These are phyloP conservation scores for Psilocybe tampanensis DNA, from an alignment of 768 basidiomycete genomes.

Conservation along the genomic window DNA sequence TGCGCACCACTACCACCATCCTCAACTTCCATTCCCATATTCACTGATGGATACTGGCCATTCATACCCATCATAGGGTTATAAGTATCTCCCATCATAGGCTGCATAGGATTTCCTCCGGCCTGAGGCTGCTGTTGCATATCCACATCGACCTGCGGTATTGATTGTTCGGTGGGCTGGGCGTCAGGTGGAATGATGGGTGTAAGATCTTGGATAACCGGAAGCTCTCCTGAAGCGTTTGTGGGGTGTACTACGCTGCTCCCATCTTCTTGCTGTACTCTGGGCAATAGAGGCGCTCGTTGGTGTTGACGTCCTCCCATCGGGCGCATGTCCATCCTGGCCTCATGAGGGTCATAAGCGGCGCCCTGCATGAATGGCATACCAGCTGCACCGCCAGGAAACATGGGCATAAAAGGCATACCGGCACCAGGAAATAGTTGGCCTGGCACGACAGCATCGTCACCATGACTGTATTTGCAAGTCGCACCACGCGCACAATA, in stretches of 20 bases:
- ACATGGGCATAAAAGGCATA: constrained; percentile 75
- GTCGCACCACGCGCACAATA: constrained; percentile 87
- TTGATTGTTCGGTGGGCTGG: constrained; percentile 22
- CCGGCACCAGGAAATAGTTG: constrained; percentile 60
- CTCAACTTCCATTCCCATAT: constrained; percentile 24
- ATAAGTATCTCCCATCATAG: constrained; percentile 8
- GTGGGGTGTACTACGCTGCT: constrained; percentile 38
- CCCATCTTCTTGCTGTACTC: constrained; percentile 56
- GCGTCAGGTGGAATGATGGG: constrained; percentile 46
- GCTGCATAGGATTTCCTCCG: constrained; percentile 7
- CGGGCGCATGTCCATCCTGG: constrained; percentile 80
- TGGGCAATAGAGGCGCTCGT: constrained; percentile 60
- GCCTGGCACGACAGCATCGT: constrained; percentile 79
- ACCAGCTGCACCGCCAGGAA: constrained; percentile 41
- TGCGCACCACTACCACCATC: constrained; percentile 21
- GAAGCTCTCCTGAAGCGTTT: constrained; percentile 68
- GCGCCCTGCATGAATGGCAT: constrained; percentile 50
- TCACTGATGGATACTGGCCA: constrained; percentile 12
- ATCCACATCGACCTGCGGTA: constrained; percentile 23
- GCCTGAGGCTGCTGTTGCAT: constrained; percentile 21
- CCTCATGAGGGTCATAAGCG: constrained; percentile 78
- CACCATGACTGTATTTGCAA: constrained; percentile 94
- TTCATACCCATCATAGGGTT: constrained; percentile 14
- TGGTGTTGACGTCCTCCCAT: constrained; percentile 42
- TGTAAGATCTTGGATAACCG: constrained; percentile 84